Evolutionary conservation across 352 stramenopile species (phyloP).

Genomic region (Globisporangium lucens): DNA sequence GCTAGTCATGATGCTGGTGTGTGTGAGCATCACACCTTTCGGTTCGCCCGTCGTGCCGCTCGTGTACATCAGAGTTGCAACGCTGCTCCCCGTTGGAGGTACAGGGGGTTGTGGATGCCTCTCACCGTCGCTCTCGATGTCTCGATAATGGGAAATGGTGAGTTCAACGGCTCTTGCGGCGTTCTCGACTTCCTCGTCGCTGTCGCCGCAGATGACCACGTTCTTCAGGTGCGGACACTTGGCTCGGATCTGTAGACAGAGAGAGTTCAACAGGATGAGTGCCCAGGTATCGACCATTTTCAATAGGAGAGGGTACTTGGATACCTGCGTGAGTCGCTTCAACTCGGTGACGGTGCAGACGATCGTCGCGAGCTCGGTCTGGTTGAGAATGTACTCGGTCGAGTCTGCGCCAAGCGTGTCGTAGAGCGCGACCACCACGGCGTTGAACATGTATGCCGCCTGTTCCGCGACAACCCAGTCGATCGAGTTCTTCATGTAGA

Average conservation of each 20-base stretch:
- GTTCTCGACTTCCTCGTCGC: slow-evolving; percentile 34
- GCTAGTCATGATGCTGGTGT: slow-evolving; percentile 54
- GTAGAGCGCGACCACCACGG: slow-evolving; percentile 63
- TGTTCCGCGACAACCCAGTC: slow-evolving; percentile 95
- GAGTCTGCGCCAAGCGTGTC: slow-evolving; percentile 75
- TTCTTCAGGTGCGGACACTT: slow-evolving; percentile 50
- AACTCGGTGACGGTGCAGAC: slow-evolving; percentile 60
- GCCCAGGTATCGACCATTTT: background rate
- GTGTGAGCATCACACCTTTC: slow-evolving; percentile 95
- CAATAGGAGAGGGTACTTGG: background rate
- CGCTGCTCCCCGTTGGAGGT: slow-evolving; percentile 46
- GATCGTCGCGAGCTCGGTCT: slow-evolving; percentile 65
- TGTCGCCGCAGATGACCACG: slow-evolving; percentile 38
- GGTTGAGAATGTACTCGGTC: slow-evolving; percentile 73
- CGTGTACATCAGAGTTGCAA: slow-evolving; percentile 95
- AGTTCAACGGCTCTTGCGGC: slow-evolving; percentile 30
- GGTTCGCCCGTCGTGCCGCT: slow-evolving; percentile 95
- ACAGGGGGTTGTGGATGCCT: slow-evolving; percentile 25
- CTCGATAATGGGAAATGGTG: slow-evolving; percentile 35
- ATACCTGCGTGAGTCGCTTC: slow-evolving; percentile 38
- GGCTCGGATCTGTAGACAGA: slow-evolving; percentile 20
- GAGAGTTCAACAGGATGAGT: background rate
- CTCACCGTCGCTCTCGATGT: slow-evolving; percentile 39
- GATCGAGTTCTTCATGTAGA: slow-evolving; percentile 97
- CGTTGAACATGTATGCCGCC: slow-evolving; percentile 43